Evolutionary conservation across 2,329 filamentous ascomycete genomes (phyloP), one percentile per base, ranked within the genome.

Genomic region (Decorospora gaudefroyi): DNA sequence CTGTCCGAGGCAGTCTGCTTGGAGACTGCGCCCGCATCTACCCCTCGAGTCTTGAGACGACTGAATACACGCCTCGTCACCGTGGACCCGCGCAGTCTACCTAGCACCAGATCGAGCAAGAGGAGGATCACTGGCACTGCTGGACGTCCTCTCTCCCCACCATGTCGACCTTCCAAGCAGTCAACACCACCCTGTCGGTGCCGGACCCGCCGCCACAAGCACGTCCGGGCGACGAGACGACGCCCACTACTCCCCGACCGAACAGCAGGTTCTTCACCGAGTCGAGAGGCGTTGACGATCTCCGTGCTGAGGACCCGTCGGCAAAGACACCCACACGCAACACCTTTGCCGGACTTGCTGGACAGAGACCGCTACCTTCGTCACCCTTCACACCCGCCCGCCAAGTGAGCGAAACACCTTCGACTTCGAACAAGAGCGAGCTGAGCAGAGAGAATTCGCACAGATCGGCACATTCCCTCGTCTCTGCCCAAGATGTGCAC

Each of bases 401-500:
- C 42, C 63, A 62, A 68, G 77, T 61, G 62, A 78, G 54, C 51
- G 57, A 63, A 39, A 65, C 67, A n/a, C 65, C 66, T 6, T 57
- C 57, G 18, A 65, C 65, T 11, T 57, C 57, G 15, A 67, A 59
- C 40, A 63, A 63, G 26, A 67, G 67, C 37, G 59, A 74, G 31
- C 68, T 77, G 19, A 77, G 75, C 53, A 73, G 79, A 48, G 80
- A 78, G 41, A 77, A 81, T 51, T 86, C 85, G 13, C 79, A 86
- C 51, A 76, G 76, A 41, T 82, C 85, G 7, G 75, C 74, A 49
- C 80, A 80, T 51, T 84, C 84, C n/a, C 75, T 62, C 41, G 79
- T 80, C 25, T 83, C 83, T 3, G 79, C 84, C 47, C 80, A 85
- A 51, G 89, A 95, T 58, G 77, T 89, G 16, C 85, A 89, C 47